Percentiles rank a stretch among this genome's conserved stretches.
phyloP scores from a whole-genome alignment of 495 filamentous ascomycete genomes.

The Polyplosphaeria fusca region DNA sequence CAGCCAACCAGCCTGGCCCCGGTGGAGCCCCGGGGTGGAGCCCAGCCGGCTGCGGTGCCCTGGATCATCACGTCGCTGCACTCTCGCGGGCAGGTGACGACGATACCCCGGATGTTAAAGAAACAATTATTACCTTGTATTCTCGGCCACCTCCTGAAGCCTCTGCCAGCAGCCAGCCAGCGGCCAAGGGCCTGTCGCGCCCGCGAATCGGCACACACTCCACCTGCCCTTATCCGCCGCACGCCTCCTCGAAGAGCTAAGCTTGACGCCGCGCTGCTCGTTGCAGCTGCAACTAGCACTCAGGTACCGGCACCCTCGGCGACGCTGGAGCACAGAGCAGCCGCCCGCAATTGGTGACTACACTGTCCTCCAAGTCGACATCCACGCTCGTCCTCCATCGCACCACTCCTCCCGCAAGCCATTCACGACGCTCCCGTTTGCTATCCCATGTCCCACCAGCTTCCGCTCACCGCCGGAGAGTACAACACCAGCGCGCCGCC shows the following conservation, averaged over 20 bases:
- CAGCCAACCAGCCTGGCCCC: too few relatives aligned
- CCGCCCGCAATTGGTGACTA: slow-evolving; percentile 8
- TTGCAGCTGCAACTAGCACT: neutral
- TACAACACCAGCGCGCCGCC: slow-evolving; percentile 3
- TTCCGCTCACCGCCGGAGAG: neutral
- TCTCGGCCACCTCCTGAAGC: neutral
- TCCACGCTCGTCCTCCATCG: slow-evolving; percentile 7
- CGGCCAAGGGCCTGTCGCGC: neutral
- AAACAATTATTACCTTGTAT: neutral
- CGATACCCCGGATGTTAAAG: neutral
- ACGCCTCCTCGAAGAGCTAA: neutral
- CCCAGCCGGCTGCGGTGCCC: neutral
- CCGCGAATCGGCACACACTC: neutral
- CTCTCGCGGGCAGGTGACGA: neutral
- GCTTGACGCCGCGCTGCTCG: neutral
- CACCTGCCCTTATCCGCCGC: neutral
- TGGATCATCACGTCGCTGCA: neutral
- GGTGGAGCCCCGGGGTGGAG: too few relatives aligned
- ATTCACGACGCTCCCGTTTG: neutral
- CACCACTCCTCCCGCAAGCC: neutral
- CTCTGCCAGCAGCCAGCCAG: neutral
- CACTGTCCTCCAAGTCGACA: slow-evolving; percentile 7
- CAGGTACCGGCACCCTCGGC: slow-evolving; percentile 24
- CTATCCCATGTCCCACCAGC: slow-evolving; percentile 25
- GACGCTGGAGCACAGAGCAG: slow-evolving; percentile 8